Conservation (phyloP, 495 filamentous ascomycete genomes). For the Hypomontagnella submonticulosa region DNA sequence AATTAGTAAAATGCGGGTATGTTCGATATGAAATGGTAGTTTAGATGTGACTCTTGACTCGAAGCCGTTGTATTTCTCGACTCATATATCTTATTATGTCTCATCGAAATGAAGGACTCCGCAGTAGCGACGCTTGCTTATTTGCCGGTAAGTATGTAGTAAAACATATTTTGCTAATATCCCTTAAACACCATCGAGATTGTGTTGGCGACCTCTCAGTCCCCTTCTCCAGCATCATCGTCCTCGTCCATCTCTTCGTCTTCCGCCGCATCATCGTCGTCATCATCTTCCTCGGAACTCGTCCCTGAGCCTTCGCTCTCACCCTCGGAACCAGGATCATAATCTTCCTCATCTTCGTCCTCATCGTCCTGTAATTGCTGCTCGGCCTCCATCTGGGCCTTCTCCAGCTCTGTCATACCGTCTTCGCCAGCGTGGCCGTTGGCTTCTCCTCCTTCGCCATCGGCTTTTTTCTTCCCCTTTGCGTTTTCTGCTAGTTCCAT, state of each 20-base stretch:
- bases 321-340: slow-evolving; percentile 80
- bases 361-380: slow-evolving; percentile 70
- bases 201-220: slow-evolving; percentile 31
- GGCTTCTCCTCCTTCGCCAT: slow-evolving; percentile 63
- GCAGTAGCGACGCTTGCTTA: slow-evolving; percentile 2
- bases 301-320: slow-evolving; percentile 77
- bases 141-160: slow-evolving; percentile 1
- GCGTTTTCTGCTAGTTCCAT: slow-evolving; percentile 59
- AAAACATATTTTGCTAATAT: slow-evolving; percentile 1
- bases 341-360: slow-evolving; percentile 91
- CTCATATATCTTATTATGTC: neutral
- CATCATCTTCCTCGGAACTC: slow-evolving; percentile 63
- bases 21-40: no score
- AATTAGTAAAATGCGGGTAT: neutral
- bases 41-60: slow-evolving; percentile 1
- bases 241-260: slow-evolving; percentile 41
- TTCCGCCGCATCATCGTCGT: slow-evolving; percentile 55
- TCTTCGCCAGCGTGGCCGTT: slow-evolving; percentile 68
- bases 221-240: slow-evolving; percentile 30
- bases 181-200: neutral
- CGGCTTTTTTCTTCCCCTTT: slow-evolving; percentile 69
- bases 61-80: slow-evolving; percentile 10
- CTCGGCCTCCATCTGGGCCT: slow-evolving; percentile 63
- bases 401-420: slow-evolving; percentile 69
- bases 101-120: no score